Evolutionary conservation across 176 grass and related monocot genomes (phyloP).

Genomic region (Melocanna baccifera): DNA sequence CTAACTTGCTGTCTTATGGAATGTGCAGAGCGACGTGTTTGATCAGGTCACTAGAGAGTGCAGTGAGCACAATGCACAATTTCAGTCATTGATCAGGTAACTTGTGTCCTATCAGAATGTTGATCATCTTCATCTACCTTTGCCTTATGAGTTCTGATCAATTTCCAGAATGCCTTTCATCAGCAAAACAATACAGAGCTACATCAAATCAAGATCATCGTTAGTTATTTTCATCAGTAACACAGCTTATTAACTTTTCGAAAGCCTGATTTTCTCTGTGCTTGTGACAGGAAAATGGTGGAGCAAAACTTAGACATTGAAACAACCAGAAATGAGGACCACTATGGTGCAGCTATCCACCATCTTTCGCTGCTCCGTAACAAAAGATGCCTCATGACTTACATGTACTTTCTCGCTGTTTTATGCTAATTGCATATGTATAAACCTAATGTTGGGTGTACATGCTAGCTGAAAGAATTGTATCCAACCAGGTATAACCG

Average conservation of each 20-base stretch:
- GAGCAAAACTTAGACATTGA: constrained; percentile 81
- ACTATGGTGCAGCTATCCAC: constrained; percentile 87
- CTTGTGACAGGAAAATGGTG: constrained; percentile 72
- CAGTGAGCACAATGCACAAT: constrained; percentile 70
- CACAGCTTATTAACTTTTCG: background rate
- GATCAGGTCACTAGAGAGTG: constrained; percentile 91
- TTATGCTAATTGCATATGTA: background rate
- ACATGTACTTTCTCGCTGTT: constrained; percentile 51
- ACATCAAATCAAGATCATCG: background rate
- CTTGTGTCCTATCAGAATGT: constrained; percentile 6
- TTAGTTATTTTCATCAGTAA: background rate
- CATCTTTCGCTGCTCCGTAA: constrained; percentile 91
- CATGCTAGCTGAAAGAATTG: background rate
- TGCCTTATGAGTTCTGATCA: background rate
- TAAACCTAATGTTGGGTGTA: background rate
- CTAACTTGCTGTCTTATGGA: background rate
- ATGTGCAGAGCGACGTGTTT: constrained; percentile 70
- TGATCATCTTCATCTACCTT: background rate
- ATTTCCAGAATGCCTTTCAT: background rate
- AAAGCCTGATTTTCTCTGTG: constrained; percentile 1
- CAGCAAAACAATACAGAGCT: background rate
- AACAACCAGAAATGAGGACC: constrained; percentile 81
- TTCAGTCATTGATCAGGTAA: constrained; percentile 85
- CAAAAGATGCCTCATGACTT: constrained; percentile 97
- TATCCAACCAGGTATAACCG: constrained; percentile 64